Evolutionary conservation across 2,329 filamentous ascomycete species (phyloP).

Genomic region (Microascus cirrosus): DNA sequence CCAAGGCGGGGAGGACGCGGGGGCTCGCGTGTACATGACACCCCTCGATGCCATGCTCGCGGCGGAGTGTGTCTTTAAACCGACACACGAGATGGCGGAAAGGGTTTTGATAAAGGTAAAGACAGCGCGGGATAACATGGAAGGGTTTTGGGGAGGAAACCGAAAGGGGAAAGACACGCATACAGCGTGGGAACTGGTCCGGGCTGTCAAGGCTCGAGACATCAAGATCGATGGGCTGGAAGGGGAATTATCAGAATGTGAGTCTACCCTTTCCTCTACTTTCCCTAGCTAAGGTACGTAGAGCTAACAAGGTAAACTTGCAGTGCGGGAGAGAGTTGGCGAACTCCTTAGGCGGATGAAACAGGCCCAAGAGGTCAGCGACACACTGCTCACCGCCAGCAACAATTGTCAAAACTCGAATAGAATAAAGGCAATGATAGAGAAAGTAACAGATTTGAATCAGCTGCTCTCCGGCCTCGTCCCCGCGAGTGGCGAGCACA

Average conservation of each 20-base stretch:
- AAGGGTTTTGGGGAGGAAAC: not conserved
- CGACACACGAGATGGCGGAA: not conserved
- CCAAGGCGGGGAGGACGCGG: not conserved
- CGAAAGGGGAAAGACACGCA: not conserved
- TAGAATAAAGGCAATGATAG: not conserved
- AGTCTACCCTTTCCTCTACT: not conserved
- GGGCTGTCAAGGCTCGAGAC: not conserved
- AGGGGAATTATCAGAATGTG: not conserved
- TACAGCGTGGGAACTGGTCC: not conserved
- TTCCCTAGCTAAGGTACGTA: not conserved
- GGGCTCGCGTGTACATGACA: not conserved
- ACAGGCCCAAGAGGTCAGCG: not conserved
- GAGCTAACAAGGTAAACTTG: not conserved
- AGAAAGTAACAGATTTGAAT: not conserved
- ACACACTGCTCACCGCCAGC: not conserved
- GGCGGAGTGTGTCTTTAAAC: not conserved
- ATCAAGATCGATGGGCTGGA: not conserved
- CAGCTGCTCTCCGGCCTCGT: not conserved
- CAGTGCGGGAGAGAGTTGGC: not conserved
- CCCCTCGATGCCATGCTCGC: not conserved
- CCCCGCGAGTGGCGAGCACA: not conserved
- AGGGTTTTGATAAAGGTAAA: not conserved
- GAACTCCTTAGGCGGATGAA: not conserved
- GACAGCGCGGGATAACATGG: not conserved
- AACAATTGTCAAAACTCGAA: not conserved